Percentiles rank a stretch among this genome's conserved stretches.
phyloP scores from a whole-genome alignment of 2,329 filamentous ascomycete species.

The Madurella fahalii region DNA sequence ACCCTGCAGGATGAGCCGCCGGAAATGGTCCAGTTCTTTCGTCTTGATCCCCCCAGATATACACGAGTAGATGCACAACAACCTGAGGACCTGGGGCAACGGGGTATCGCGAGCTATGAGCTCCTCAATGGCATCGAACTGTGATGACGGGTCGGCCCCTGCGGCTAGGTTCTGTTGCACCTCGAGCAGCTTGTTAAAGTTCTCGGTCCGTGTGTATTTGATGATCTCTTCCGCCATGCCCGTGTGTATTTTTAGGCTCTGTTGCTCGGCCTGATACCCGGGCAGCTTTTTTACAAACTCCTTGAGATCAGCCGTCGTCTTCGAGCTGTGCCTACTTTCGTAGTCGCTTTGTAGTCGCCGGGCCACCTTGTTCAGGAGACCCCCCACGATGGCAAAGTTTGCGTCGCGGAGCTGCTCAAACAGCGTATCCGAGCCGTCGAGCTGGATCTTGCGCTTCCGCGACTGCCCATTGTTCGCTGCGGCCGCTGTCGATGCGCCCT shows the following conservation, averaged over 20 bases:
- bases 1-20: constrained; percentile 80
- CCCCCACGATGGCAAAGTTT: constrained; percentile 93
- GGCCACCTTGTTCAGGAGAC: constrained; percentile 83
- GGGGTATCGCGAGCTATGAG: constrained; percentile 86
- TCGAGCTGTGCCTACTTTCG: constrained; percentile 79
- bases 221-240: constrained; percentile 92
- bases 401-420: constrained; percentile 84
- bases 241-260: constrained; percentile 87
- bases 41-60: constrained; percentile 83
- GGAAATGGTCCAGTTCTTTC: constrained; percentile 85
- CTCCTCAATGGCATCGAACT: constrained; percentile 89
- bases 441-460: constrained; percentile 79
- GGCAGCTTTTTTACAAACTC: constrained; percentile 95
- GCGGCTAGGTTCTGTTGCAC: constrained; percentile 94
- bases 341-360: constrained; percentile 81
- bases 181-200: constrained; percentile 83
- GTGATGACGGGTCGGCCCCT: constrained; percentile 79
- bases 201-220: constrained; percentile 83
- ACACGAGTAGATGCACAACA: constrained; percentile 88
- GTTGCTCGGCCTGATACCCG: constrained; percentile 87
- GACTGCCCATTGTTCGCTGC: constrained; percentile 44
- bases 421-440: constrained; percentile 85
- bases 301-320: constrained; percentile 84
- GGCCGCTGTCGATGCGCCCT: constrained; percentile 52
- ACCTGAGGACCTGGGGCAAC: constrained; percentile 72